A percentile compares a stretch with the other conserved stretches of the same genome.
phyloP scores from a whole-genome alignment of 495 filamentous ascomycete species.

The Lasiosphaeria hispida region DNA sequence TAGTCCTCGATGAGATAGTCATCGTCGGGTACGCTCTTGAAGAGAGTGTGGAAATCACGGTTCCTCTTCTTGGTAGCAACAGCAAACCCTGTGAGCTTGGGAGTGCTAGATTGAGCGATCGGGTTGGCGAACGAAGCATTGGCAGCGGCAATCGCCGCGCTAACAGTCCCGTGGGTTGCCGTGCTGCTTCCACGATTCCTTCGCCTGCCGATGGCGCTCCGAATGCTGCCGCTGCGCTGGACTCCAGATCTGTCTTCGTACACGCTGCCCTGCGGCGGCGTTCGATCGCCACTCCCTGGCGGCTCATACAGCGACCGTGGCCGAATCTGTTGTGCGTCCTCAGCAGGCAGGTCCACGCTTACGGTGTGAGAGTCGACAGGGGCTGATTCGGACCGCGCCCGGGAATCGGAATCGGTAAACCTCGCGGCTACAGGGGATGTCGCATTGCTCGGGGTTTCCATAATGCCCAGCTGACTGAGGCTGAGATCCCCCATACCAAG shows the following conservation, averaged over 20 bases:
- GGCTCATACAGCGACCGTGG: conserved; percentile 47
- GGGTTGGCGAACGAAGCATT: conserved; percentile 65
- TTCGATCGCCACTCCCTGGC: conserved; percentile 53
- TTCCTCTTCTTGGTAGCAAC: conserved; percentile 96
- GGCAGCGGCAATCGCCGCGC: conserved; percentile 63
- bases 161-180: conserved; percentile 64
- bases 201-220: conserved; percentile 68
- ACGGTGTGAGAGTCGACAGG: conserved; percentile 33
- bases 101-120: conserved; percentile 52
- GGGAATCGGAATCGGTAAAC: conserved; percentile 43
- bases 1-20: conserved; percentile 99
- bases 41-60: conserved; percentile 87
- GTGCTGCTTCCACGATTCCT: conserved; percentile 82
- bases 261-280: conserved; percentile 63
- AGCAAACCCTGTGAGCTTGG: conserved; percentile 89
- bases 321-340: conserved; percentile 30
- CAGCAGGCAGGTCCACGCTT: conserved; percentile 25
- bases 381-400: conserved; percentile 45
- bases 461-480: conserved; percentile 75
- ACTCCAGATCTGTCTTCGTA: conserved; percentile 66
- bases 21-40: conserved; percentile 95
- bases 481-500: conserved; percentile 85
- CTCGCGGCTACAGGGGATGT: conserved; percentile 41
- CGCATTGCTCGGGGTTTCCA: conserved; percentile 46
- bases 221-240: conserved; percentile 75